phyloP scores from a whole-genome alignment of 257 asterid species.

The Jacaranda mimosifolia region DNA sequence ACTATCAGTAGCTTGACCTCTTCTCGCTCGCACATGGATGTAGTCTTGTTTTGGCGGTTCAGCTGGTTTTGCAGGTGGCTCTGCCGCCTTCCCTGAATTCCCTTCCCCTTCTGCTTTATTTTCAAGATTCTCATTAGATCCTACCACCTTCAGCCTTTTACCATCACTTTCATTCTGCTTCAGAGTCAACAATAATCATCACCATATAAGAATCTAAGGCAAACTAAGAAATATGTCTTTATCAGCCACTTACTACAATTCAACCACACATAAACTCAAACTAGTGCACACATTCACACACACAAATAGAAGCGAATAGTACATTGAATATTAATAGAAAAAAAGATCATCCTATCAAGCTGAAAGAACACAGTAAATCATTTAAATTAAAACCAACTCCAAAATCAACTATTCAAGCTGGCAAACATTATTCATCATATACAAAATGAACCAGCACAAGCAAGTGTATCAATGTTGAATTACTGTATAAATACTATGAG shows the following conservation, averaged over 20 bases:
- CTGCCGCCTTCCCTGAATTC: constrained; percentile 53
- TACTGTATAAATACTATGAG: not conserved
- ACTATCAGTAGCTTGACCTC: constrained; percentile 83
- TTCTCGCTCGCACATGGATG: constrained; percentile 76
- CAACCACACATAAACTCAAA: not conserved
- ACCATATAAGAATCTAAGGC: constrained; percentile 13
- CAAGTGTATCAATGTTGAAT: constrained; percentile 2
- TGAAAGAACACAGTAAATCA: constrained; percentile 13
- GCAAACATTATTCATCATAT: constrained; percentile 4
- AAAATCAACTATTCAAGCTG: constrained; percentile 36
- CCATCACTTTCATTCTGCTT: constrained; percentile 53
- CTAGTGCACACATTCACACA: not conserved
- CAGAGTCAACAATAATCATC: constrained; percentile 31
- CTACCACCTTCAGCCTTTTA: constrained; percentile 51
- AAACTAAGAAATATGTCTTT: not conserved
- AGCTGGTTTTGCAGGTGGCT: constrained; percentile 48
- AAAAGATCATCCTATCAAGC: not conserved
- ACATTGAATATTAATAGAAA: too few relatives aligned
- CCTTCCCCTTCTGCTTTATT: constrained; percentile 49
- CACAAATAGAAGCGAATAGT: not conserved
- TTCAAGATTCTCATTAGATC: constrained; percentile 43
- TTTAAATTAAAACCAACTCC: not conserved
- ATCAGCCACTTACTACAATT: not conserved
- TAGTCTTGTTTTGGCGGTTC: constrained; percentile 69
- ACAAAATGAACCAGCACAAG: constrained; percentile 9